Conservation (phyloP, 129 eudicot genomes). For the Calendula officinalis region DNA sequence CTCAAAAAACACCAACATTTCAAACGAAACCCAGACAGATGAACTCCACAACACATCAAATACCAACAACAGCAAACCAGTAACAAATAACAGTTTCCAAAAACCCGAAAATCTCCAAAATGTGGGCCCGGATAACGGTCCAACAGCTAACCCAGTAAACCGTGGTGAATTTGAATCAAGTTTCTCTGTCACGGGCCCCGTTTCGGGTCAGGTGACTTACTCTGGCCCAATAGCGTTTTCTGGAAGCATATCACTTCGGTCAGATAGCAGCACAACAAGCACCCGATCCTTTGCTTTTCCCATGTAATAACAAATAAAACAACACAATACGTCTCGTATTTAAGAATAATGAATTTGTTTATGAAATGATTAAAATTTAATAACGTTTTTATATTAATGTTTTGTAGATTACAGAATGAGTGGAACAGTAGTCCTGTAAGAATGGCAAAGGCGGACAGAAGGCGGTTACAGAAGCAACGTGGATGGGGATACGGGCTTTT, state of each 20-base stretch:
- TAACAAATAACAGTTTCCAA: slow-evolving; percentile 4
- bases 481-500: slow-evolving; percentile 68
- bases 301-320: slow-evolving; percentile 42
- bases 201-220: slow-evolving; percentile 42
- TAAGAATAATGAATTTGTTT: background rate
- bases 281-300: slow-evolving; percentile 96
- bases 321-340: background rate
- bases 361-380: background rate
- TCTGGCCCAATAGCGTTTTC: slow-evolving; percentile 49
- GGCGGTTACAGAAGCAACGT: slow-evolving; percentile 47
- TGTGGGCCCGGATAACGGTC: slow-evolving; percentile 25
- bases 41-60: slow-evolving; percentile 45
- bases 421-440: slow-evolving; percentile 93
- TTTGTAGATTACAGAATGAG: slow-evolving; percentile 66
- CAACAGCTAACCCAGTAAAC: slow-evolving; percentile 18
- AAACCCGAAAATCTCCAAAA: slow-evolving; percentile 27
- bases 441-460: slow-evolving; percentile 74
- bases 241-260: slow-evolving; percentile 77
- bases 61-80: slow-evolving; percentile 34
- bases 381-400: background rate
- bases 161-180: slow-evolving; percentile 62
- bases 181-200: slow-evolving; percentile 52
- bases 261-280: slow-evolving; percentile 94
- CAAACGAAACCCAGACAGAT: slow-evolving; percentile 20
- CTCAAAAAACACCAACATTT: slow-evolving; percentile 10